Percentiles rank a stretch among this genome's conserved stretches.
Evolutionary conservation across 306 rosid species (phyloP).

Genomic region (Ceratonia siliqua): DNA sequence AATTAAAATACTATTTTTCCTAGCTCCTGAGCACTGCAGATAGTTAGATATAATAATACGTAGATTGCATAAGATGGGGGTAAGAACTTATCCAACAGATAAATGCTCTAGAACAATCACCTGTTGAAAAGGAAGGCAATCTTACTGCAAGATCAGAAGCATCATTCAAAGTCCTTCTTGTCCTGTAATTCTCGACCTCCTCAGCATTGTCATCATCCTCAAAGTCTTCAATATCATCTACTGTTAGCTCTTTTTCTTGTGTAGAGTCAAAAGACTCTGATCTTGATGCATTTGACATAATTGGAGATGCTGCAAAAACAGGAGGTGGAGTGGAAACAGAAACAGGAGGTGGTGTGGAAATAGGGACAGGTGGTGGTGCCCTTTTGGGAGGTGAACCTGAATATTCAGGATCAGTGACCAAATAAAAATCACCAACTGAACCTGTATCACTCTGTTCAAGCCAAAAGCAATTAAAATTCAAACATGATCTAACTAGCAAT

Average conservation of each 20-base stretch:
- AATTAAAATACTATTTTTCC: constrained; percentile 8
- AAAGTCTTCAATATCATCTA: constrained; percentile 95
- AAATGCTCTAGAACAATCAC: constrained; percentile 49
- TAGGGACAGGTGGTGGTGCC: constrained; percentile 77
- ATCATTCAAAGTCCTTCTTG: constrained; percentile 79
- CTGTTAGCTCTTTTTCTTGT: constrained; percentile 77
- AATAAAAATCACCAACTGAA: constrained; percentile 81
- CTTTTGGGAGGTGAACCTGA: constrained; percentile 96
- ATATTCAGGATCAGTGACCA: constrained; percentile 73
- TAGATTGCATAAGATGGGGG: background rate
- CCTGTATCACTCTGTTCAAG: constrained; percentile 78
- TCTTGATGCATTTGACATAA: constrained; percentile 61
- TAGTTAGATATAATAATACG: background rate
- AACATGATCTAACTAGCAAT: constrained; percentile 33
- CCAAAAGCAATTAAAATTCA: constrained; percentile 41
- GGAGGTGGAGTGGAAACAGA: constrained; percentile 54
- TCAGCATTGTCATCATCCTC: constrained; percentile 64
- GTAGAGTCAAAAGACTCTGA: constrained; percentile 80
- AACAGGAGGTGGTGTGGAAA: constrained; percentile 45
- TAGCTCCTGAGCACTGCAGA: background rate
- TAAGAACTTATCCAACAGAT: constrained; percentile 29
- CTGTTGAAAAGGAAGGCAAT: constrained; percentile 89
- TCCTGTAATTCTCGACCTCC: constrained; percentile 49
- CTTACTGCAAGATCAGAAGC: constrained; percentile 83
- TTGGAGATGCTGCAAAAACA: constrained; percentile 50